phyloP scores from a whole-genome alignment of 129 eudicot species.

The Helianthus tuberosus region DNA sequence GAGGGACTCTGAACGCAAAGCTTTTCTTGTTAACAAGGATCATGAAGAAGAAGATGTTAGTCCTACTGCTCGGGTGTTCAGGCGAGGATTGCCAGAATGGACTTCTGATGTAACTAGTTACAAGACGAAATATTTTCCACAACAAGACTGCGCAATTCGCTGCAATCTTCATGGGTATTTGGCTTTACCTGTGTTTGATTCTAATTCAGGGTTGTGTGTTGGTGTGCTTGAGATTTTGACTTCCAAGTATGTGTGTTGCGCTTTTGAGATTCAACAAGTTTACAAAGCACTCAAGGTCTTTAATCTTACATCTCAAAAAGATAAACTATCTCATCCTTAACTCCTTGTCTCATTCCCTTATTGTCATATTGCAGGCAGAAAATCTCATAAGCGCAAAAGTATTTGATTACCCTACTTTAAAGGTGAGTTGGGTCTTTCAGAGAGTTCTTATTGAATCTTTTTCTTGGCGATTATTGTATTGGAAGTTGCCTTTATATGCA shows the following conservation, averaged over 20 bases:
- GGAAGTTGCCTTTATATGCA: neutral
- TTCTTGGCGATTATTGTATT: neutral
- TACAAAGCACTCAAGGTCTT: neutral
- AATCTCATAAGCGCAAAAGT: conserved; percentile 1
- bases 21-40: neutral
- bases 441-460: neutral
- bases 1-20: neutral
- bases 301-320: too few relatives aligned
- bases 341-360: too few relatives aligned
- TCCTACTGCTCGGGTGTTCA: conserved; percentile 7
- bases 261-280: conserved; percentile 7
- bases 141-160: neutral
- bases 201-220: neutral
- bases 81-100: conserved; percentile 7
- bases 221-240: too few relatives aligned
- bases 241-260: neutral
- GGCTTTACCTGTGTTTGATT: conserved; percentile 14
- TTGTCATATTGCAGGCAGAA: too few relatives aligned
- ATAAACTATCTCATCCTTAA: too few relatives aligned
- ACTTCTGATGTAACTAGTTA: conserved; percentile 2
- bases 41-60: neutral
- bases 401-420: neutral
- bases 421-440: conserved; percentile 6
- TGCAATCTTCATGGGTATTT: neutral
- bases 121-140: too few relatives aligned